Evolutionary conservation across 179 eudicot species (phyloP).

Genomic region (Gypsophila paniculata): DNA sequence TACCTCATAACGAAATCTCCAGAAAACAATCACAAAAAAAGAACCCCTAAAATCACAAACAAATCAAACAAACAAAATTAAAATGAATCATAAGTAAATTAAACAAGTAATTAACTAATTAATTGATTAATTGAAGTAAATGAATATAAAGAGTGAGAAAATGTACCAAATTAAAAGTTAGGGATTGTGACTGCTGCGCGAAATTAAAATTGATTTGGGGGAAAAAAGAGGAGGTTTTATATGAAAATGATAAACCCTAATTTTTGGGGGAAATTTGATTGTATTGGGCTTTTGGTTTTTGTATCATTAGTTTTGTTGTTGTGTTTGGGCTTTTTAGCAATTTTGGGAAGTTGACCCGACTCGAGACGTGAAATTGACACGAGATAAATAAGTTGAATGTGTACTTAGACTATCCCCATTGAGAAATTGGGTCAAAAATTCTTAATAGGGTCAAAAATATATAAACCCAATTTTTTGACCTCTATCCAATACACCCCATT

Average conservation of each 20-base stretch:
- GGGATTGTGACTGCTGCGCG: conserved; percentile 6
- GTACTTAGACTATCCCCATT: too few relatives aligned
- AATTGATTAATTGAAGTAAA: neutral
- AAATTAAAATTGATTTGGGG: neutral
- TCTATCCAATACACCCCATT: too few relatives aligned
- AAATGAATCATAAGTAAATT: neutral
- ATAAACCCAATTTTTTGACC: too few relatives aligned
- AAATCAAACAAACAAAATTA: neutral
- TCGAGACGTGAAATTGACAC: too few relatives aligned
- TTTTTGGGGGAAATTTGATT: neutral
- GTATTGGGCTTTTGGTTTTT: neutral
- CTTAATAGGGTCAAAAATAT: too few relatives aligned
- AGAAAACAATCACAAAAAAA: neutral
- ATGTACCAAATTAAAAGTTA: neutral
- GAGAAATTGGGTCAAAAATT: too few relatives aligned
- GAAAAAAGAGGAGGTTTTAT: neutral
- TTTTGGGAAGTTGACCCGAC: too few relatives aligned
- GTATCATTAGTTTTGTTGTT: neutral
- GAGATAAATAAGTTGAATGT: too few relatives aligned
- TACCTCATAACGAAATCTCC: neutral
- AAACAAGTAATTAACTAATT: neutral
- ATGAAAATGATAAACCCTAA: neutral
- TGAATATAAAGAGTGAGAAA: neutral
- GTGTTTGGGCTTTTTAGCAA: neutral
- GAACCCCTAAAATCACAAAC: neutral